A percentile compares a stretch with the other conserved stretches of the same genome.
Evolutionary conservation across 495 filamentous ascomycete genomes (phyloP).

Genomic region (Podospora comata): DNA sequence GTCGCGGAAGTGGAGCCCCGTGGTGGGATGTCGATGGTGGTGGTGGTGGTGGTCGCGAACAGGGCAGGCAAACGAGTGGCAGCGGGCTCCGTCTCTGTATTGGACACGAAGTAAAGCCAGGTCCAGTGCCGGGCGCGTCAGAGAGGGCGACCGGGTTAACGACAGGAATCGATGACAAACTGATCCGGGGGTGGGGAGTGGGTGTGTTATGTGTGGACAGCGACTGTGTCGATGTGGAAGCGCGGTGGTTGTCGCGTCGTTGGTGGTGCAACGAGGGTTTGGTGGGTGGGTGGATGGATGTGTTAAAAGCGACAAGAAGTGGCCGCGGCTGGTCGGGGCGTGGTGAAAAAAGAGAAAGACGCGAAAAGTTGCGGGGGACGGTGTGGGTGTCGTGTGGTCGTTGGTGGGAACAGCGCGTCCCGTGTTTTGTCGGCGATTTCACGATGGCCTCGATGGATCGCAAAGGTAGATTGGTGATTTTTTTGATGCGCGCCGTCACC

Average conservation of each 20-base stretch:
- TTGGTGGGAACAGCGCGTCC: constrained; percentile 42
- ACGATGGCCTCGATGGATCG: constrained; percentile 51
- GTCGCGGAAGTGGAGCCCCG: constrained; percentile 18
- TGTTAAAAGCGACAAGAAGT: constrained; percentile 25
- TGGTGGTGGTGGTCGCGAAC: constrained; percentile 10
- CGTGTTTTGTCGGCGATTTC: constrained; percentile 40
- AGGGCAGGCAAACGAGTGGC: constrained; percentile 18
- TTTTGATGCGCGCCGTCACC: constrained; percentile 50
- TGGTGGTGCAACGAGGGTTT: constrained; percentile 20
- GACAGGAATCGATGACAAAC: background rate
- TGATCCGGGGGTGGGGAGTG: constrained; percentile 18
- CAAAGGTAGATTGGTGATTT: constrained; percentile 53
- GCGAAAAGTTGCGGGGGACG: constrained; percentile 24
- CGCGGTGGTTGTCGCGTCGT: constrained; percentile 29
- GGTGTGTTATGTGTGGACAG: constrained; percentile 11
- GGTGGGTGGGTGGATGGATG: constrained; percentile 25
- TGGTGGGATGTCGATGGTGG: constrained; percentile 14
- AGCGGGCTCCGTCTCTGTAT: constrained; percentile 1
- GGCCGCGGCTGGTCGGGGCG: constrained; percentile 27
- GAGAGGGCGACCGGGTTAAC: constrained; percentile 14
- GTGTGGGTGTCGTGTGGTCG: constrained; percentile 27
- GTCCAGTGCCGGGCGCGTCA: constrained; percentile 29
- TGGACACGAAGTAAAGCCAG: constrained; percentile 11
- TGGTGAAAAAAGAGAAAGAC: constrained; percentile 33
- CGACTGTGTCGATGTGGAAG: constrained; percentile 16